Percentiles rank a stretch among this genome's conserved stretches.
Conservation (phyloP, 371 early-diverging fungal species). For the Parasitella parasitica region DNA sequence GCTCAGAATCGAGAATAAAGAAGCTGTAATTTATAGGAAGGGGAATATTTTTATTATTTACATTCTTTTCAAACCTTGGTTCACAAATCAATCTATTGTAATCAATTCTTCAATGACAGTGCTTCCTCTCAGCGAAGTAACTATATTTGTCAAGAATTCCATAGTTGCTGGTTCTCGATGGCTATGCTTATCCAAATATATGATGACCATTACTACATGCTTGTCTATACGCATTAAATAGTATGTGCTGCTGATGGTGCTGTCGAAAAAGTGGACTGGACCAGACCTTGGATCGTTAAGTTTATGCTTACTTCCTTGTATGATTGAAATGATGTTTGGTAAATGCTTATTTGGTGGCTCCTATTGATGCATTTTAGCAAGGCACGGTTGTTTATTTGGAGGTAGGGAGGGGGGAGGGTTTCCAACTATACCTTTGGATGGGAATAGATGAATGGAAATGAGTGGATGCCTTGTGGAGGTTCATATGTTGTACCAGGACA, state of each 20-base stretch:
- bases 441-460: conserved; percentile 69
- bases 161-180: conserved; percentile 50
- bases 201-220: conserved; percentile 58
- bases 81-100: conserved; percentile 17
- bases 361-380: conserved; percentile 17
- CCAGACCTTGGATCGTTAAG: conserved; percentile 43
- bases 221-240: conserved; percentile 59
- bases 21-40: neutral
- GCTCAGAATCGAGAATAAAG: neutral
- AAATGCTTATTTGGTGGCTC: conserved; percentile 60
- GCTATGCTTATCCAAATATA: conserved; percentile 58
- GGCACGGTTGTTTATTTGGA: neutral
- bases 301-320: conserved; percentile 53
- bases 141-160: conserved; percentile 53
- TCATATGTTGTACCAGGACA: conserved; percentile 52
- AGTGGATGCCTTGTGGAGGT: conserved; percentile 62
- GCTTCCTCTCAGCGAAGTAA: conserved; percentile 37
- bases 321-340: conserved; percentile 65
- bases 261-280: conserved; percentile 57
- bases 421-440: conserved; percentile 64
- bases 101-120: conserved; percentile 41
- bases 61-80: neutral
- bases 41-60: neutral
- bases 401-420: no score
- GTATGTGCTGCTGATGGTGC: conserved; percentile 56